Percentiles rank a stretch among this genome's conserved stretches.
Conservation (phyloP, 768 basidiomycete genomes). For the Xerocomus potaroensis region DNA sequence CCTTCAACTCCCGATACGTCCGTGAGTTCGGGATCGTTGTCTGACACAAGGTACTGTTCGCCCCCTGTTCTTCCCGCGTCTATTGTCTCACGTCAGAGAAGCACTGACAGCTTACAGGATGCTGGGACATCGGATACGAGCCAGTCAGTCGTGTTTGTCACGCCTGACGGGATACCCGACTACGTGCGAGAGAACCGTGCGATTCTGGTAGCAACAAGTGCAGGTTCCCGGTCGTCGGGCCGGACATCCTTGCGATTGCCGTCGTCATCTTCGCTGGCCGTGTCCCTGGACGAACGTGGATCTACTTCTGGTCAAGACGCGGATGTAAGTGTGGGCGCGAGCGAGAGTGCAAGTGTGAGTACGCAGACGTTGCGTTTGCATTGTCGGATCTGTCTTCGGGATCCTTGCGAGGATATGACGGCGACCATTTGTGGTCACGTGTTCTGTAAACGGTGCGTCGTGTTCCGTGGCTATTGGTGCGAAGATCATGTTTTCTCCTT, state of each 20-base stretch:
- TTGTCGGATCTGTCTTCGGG: slow-evolving; percentile 46
- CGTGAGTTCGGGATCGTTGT: slow-evolving; percentile 7
- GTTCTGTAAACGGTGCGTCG: slow-evolving; percentile 50
- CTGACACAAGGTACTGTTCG: slow-evolving; percentile 14
- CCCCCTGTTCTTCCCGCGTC: neutral
- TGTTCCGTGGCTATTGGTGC: too few relatives aligned
- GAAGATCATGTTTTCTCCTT: too few relatives aligned
- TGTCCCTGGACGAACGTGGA: slow-evolving; percentile 10
- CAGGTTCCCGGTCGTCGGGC: slow-evolving; percentile 20
- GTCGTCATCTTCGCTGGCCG: slow-evolving; percentile 21
- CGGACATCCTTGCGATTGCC: slow-evolving; percentile 16
- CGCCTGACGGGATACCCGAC: slow-evolving; percentile 28
- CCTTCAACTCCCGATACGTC: slow-evolving; percentile 13
- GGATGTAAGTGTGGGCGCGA: too few relatives aligned
- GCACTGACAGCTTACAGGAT: slow-evolving; percentile 4
- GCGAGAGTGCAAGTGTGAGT: too few relatives aligned
- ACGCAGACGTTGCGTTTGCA: slow-evolving; percentile 30
- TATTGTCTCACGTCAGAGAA: too few relatives aligned
- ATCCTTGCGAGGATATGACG: slow-evolving; percentile 50
- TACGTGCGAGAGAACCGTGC: slow-evolving; percentile 30
- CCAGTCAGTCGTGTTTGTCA: slow-evolving; percentile 28
- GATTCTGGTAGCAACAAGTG: slow-evolving; percentile 29
- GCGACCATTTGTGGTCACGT: slow-evolving; percentile 62
- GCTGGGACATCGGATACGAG: slow-evolving; percentile 11
- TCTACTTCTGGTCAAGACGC: too few relatives aligned